Base-by-base conservation (phyloP, 2,329 filamentous ascomycete genomes). In the Botrytis squamosa region DNA sequence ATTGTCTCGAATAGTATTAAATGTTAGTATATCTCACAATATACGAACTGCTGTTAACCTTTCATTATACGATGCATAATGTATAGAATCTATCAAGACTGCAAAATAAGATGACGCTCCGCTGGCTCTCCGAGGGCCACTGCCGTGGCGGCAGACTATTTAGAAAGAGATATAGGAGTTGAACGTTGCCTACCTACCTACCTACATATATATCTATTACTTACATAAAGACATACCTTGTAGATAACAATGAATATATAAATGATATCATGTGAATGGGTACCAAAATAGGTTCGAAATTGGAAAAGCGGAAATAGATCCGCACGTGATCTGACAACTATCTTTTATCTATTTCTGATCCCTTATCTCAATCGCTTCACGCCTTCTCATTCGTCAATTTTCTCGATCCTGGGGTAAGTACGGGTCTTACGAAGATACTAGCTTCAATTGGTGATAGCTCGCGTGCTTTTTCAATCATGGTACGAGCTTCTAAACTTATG, bases 381-480 rank as follows among this genome's bases (percentile, higher is more conserved):
- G 18, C 29, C 38, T 16, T 68, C 18, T 33, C 18, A 68, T 68
- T 68, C n/a, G 66, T 38, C n/a, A 42, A 68, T 68, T 4, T 14
- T 16, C 4, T 25, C 36, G 22, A 42, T 25, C 33, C 66, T 42
- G 66, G 66, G 66, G 49, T 68, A 68, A 57, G 29, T 29, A 16
- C 52, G 44, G 44, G 52, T 6, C 18, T 6, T 3, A 12, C 1
- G 7, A 46, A 9, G 8, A 5, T 3, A 1, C 40, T 71, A 71
- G 20, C 69, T 29, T 10, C 10, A 57, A 62, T 60, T n/a, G 55
- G 71, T 20, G 44, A 57, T 62, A 44, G 64, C 71, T 62, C 64
- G 64, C 36, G 71, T 73, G 71, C 55, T 62, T 62, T 62, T 42
- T n/a, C n/a, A 29, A 68, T 40, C 40, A 25, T 72, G 29, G 44